Percentiles rank a stretch among this genome's conserved stretches.
Conservation (phyloP, 2,329 filamentous ascomycete species). For the Arthrobotrys sinensis region DNA sequence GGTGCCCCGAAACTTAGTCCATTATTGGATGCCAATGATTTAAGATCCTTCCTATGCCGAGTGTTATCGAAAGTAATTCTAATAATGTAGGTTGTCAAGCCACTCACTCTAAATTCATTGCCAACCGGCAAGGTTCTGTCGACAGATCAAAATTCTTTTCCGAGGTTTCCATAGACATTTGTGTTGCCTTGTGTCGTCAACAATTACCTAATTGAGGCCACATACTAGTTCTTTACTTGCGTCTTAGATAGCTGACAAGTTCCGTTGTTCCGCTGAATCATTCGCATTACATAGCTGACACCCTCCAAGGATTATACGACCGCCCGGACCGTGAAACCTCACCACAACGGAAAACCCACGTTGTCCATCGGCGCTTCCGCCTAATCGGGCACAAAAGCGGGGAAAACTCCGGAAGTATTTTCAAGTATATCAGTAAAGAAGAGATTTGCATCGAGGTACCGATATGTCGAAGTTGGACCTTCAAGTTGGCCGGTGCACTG, state of each 20-base stretch:
- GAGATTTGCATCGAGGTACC: neutral
- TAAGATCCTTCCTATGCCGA: no score
- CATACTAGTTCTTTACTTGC: conserved; percentile 11
- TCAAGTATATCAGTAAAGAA: neutral
- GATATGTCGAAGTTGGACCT: neutral
- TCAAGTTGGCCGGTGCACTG: neutral
- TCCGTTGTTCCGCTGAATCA: conserved; percentile 25
- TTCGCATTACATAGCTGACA: conserved; percentile 15
- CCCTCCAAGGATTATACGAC: conserved; percentile 26
- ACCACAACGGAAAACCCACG: neutral
- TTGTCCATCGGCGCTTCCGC: conserved; percentile 12
- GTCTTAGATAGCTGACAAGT: neutral
- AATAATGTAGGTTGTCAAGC: no score
- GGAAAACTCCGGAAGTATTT: neutral
- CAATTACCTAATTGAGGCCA: conserved; percentile 49
- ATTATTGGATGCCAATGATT: no score
- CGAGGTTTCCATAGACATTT: neutral
- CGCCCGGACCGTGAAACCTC: conserved; percentile 21
- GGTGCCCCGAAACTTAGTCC: no score
- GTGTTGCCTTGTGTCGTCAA: conserved; percentile 53
- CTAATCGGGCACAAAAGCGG: conserved; percentile 10
- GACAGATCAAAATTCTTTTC: conserved; percentile 2
- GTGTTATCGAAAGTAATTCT: no score
- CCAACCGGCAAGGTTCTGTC: neutral
- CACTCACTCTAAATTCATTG: no score